Base-by-base conservation (phyloP, 1,284 basidiomycete genomes). In the Ceratobasidium theobromae region DNA sequence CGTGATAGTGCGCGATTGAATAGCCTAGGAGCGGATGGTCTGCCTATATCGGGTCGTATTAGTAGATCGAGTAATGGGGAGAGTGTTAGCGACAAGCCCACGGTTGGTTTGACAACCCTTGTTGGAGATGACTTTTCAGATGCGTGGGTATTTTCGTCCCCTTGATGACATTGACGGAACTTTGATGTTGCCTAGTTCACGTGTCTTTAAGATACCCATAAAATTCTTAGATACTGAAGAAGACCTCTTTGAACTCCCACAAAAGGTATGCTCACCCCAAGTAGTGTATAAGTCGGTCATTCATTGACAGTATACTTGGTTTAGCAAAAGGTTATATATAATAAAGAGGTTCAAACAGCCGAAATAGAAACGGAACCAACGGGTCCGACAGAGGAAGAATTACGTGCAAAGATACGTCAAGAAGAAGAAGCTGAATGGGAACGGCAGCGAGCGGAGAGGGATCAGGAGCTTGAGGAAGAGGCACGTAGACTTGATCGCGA, bases 301-400 rank as follows among this genome's bases (percentile, higher is more conserved):
- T 25, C 48, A 28, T 57, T 72, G 49, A 62, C 4, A 60, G 67
- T 27, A n/a, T 14, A 46, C 28, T 57, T 16, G 33, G 6, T 45
- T 45, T 71, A 91, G 87, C 89, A 93, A 76, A 85, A 87, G n/a
- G 88, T 96, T 25, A 88, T 91, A 53, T 98, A 97, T 74, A 95
- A 95, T 71, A 97, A 96, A 76, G 89, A 94, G 71, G 89, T 96
- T 1, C 95, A 98, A 76, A 97, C 94, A 0, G 82, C 86, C 30
- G 80, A 84, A n/a, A 73, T 86, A 3, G 86, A 87, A 66, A 79
- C 77, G 32, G 83, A 77, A 71, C 75, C 46, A 70, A 80, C 30
- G 68, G 75, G 67, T 72, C 84, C 71, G 77, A 84, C 76, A 2
- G 92, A 93, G 73, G 86, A 88, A 27, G 89, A 93, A 68, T 81